Evolutionary conservation across 2,329 filamentous ascomycete genomes (phyloP), one percentile per base, ranked within the genome.

Genomic region (Aaosphaeria pasadenensis): DNA sequence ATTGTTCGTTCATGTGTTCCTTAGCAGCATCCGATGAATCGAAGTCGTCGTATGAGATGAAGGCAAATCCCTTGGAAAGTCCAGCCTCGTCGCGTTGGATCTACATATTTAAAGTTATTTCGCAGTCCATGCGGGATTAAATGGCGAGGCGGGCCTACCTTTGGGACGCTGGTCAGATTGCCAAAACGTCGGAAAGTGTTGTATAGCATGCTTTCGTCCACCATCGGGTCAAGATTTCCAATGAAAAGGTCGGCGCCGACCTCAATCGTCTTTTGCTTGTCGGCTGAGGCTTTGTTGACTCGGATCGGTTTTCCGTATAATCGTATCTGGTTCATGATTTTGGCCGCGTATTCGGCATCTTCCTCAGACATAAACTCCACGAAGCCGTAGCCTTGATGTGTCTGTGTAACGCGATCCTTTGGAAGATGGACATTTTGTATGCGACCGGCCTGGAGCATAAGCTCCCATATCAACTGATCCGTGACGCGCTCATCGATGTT

Each of bases 341-440:
- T 87, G 60, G 91, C 88, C 24, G 94, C 92, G 76, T 99, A 99
- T 70, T 97, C 94, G 62, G 94, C 94, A 71, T 96, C 94, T 64
- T 91, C 86, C 69, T 96, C 91, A 58, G 88, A 91, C 66, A 91
- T 92, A 72, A 96, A 99, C 74, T 99, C 94, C 72, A 99, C 94
- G 74, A 99, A 99, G 62, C 94, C 94, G 78, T 96, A 99, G 60
- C 94, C 94, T 74, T 97, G 94, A 72, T 99, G 94, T 48, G 86
- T 87, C 67, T 96, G 91, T 42, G 94, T 96, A 60, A 99, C 94
- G 71, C 94, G 89, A 73, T 99, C 94, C 78, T 96, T 96, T 47
- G 94, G 94, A 67, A 99, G 85, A 75, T 99, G 94, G 55, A 99
- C 92, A 74, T 97, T 97, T 67, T 95, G 89, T 63, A 99, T 95